phyloP scores from a whole-genome alignment of 352 stramenopile species.

The Halophytophthora polymorphica region DNA sequence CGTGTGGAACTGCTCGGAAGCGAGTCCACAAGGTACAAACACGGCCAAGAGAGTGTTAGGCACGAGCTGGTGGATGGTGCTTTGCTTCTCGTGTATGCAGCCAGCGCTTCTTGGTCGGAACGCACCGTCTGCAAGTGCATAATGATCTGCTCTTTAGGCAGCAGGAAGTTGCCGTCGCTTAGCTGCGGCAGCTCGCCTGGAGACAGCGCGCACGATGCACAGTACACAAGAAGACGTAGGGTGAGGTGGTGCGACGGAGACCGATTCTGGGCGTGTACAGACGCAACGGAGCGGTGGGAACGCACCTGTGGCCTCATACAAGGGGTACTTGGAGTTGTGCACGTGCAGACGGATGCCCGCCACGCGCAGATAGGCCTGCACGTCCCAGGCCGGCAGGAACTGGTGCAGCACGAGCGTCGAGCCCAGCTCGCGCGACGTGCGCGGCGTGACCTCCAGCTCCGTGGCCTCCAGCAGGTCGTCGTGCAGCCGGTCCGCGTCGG shows the following conservation, averaged over 20 bases:
- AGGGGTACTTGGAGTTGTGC: conserved; percentile 82
- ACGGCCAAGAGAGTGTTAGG: neutral
- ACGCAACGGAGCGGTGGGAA: no score
- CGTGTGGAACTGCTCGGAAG: conserved; percentile 57
- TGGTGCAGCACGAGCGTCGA: conserved; percentile 73
- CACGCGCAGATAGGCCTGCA: conserved; percentile 83
- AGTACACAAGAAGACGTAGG: neutral
- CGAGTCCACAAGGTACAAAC: neutral
- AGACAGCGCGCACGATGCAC: neutral
- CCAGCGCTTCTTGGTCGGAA: neutral
- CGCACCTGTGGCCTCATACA: conserved; percentile 73
- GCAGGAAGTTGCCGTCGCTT: conserved; percentile 83
- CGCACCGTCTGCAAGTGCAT: conserved; percentile 82
- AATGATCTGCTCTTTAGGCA: conserved; percentile 82
- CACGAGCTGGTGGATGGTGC: neutral
- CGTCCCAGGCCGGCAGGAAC: conserved; percentile 81
- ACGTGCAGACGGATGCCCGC: conserved; percentile 73
- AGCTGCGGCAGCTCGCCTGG: conserved; percentile 78
- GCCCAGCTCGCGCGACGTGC: conserved; percentile 70
- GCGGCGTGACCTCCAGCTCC: conserved; percentile 55
- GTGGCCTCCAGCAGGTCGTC: conserved; percentile 52
- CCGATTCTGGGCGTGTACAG: no score
- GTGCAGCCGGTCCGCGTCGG: conserved; percentile 66
- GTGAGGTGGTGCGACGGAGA: no score
- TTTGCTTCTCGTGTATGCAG: no score